Conservation (phyloP, 805 yeast species). For the Schizosaccharomyces osmophilus region DNA sequence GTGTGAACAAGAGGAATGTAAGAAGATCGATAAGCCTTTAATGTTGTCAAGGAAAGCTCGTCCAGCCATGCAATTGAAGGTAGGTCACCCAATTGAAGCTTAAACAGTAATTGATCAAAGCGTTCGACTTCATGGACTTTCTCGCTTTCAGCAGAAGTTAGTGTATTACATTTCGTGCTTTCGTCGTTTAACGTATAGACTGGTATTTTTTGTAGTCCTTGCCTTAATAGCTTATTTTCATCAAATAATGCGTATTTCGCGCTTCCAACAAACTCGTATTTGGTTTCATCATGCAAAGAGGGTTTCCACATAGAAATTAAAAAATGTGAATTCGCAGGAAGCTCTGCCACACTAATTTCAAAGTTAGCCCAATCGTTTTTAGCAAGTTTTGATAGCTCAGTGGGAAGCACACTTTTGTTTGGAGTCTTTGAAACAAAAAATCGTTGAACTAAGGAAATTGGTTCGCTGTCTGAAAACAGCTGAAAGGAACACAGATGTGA, state of each 20-base stretch:
- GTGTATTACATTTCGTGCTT: not conserved
- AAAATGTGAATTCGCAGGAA: not conserved
- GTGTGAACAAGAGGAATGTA: constrained; percentile 3
- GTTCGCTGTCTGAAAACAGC: not conserved
- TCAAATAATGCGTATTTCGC: not conserved
- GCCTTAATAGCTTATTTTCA: not conserved
- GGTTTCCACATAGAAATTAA: not conserved
- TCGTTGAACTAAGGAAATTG: not conserved
- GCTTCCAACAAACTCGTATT: not conserved
- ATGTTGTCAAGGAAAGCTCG: constrained; percentile 29
- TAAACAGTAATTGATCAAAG: constrained; percentile 20
- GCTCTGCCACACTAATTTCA: not conserved
- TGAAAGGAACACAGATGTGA: not conserved
- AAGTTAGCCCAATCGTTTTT: not conserved
- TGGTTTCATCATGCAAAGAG: not conserved
- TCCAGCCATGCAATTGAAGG: constrained; percentile 51
- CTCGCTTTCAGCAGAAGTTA: not conserved
- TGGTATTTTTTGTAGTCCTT: not conserved
- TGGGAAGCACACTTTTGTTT: not conserved
- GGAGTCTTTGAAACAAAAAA: not conserved
- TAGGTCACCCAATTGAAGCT: constrained; percentile 44
- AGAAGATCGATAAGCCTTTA: constrained; percentile 19
- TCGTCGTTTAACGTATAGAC: not conserved
- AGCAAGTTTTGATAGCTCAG: not conserved
- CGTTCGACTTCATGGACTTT: not conserved